Conservation (phyloP, 768 basidiomycete genomes). For the Xerocomellus chrysenteron region DNA sequence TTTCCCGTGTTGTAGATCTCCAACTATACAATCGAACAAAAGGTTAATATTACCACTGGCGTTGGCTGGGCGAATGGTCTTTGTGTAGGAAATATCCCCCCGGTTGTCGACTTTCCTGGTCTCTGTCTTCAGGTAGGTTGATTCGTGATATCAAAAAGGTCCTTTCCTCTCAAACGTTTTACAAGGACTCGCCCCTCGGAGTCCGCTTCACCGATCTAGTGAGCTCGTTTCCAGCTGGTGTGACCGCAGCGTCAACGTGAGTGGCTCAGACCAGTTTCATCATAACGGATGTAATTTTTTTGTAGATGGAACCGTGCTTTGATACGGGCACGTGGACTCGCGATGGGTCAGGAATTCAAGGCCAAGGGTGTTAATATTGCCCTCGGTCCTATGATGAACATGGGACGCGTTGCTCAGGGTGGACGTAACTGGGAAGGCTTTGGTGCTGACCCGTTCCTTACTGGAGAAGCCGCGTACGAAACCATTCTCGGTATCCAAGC, state of each 20-base stretch:
- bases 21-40: conserved; percentile 57
- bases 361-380: conserved; percentile 84
- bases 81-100: conserved; percentile 70
- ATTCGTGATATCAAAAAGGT: neutral
- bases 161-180: neutral
- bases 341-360: conserved; percentile 80
- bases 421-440: conserved; percentile 97
- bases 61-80: conserved; percentile 50
- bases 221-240: conserved; percentile 79
- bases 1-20: conserved; percentile 36
- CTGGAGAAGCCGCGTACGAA: conserved; percentile 74
- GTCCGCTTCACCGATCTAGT: conserved; percentile 73
- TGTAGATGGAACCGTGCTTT: conserved; percentile 72
- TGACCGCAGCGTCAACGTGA: conserved; percentile 81
- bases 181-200: conserved; percentile 70
- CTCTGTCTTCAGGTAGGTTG: conserved; percentile 63
- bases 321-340: conserved; percentile 71
- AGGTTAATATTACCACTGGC: conserved; percentile 64
- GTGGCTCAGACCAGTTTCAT: conserved; percentile 18
- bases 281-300: neutral
- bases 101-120: conserved; percentile 58
- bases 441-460: conserved; percentile 83
- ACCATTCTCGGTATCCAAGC: conserved; percentile 81
- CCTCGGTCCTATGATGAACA: conserved; percentile 83
- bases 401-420: conserved; percentile 73